Percentiles rank a stretch among this genome's conserved stretches.
These are phyloP conservation scores for Fusarium pseudonygamai DNA, from an alignment of 2,329 filamentous ascomycete species.

Conservation along the genomic window DNA sequence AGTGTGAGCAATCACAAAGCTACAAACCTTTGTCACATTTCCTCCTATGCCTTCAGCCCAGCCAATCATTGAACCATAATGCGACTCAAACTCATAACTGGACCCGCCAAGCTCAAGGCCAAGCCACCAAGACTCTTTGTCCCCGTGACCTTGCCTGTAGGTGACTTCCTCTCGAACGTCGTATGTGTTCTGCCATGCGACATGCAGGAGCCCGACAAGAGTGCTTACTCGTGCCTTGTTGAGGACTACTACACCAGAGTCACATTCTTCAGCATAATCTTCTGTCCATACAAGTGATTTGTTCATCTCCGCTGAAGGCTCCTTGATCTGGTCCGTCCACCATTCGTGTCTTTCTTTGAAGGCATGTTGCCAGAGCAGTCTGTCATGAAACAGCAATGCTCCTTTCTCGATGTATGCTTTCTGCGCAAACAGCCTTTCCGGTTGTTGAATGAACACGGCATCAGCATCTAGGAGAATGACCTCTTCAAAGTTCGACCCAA, in stretches of 20 bases:
- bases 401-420: slow-evolving; percentile 44
- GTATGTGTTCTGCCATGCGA: slow-evolving; percentile 54
- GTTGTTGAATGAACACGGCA: slow-evolving; percentile 50
- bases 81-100: slow-evolving; percentile 51
- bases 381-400: slow-evolving; percentile 52
- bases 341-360: slow-evolving; percentile 47
- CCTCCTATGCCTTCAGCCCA: slow-evolving; percentile 31
- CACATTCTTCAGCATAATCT: slow-evolving; percentile 52
- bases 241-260: slow-evolving; percentile 53
- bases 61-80: slow-evolving; percentile 54
- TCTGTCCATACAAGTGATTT: slow-evolving; percentile 50
- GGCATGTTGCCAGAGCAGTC: slow-evolving; percentile 48
- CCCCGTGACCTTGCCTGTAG: slow-evolving; percentile 52
- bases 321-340: slow-evolving; percentile 49
- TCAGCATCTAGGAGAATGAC: slow-evolving; percentile 52
- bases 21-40: slow-evolving; percentile 45
- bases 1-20: slow-evolving; percentile 52
- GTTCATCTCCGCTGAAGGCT: slow-evolving; percentile 45
- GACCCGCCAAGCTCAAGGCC: slow-evolving; percentile 52
- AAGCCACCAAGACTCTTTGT: slow-evolving; percentile 58
- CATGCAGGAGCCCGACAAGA: slow-evolving; percentile 52
- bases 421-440: slow-evolving; percentile 46
- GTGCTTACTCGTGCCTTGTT: slow-evolving; percentile 50
- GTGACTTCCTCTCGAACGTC: slow-evolving; percentile 51
- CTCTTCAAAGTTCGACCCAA: slow-evolving; percentile 49